Conservation (phyloP, 176 grass and related monocot species). For the Alopecurus myosuroides region DNA sequence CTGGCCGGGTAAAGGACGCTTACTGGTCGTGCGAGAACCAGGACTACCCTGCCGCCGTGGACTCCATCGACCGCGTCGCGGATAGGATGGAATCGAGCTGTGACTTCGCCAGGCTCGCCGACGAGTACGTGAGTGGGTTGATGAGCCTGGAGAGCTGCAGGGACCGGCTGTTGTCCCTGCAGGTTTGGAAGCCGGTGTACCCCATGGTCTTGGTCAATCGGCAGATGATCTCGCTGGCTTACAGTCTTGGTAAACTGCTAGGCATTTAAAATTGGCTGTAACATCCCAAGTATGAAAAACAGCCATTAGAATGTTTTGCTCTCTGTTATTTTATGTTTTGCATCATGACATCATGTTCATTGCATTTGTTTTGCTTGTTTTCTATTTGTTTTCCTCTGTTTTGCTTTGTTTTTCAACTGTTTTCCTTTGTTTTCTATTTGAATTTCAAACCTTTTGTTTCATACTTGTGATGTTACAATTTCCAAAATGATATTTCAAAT, state of each 20-base stretch:
- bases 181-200: background rate
- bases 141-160: background rate
- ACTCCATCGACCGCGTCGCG: background rate
- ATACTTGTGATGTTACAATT: too few relatives aligned
- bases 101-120: background rate
- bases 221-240: background rate
- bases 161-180: background rate
- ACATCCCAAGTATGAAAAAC: too few relatives aligned
- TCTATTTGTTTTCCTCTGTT: too few relatives aligned
- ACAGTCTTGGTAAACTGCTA: background rate
- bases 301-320: too few relatives aligned
- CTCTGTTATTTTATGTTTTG: too few relatives aligned
- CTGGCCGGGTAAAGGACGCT: background rate
- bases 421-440: too few relatives aligned
- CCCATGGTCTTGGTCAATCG: background rate
- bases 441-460: too few relatives aligned
- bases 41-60: background rate
- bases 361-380: too few relatives aligned
- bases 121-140: background rate
- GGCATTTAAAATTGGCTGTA: background rate
- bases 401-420: too few relatives aligned
- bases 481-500: too few relatives aligned
- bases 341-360: too few relatives aligned
- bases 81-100: background rate
- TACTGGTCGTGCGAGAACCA: too few relatives aligned